Evolutionary conservation across 2,329 filamentous ascomycete genomes (phyloP).

Genomic region (Talaromyces sp.): DNA sequence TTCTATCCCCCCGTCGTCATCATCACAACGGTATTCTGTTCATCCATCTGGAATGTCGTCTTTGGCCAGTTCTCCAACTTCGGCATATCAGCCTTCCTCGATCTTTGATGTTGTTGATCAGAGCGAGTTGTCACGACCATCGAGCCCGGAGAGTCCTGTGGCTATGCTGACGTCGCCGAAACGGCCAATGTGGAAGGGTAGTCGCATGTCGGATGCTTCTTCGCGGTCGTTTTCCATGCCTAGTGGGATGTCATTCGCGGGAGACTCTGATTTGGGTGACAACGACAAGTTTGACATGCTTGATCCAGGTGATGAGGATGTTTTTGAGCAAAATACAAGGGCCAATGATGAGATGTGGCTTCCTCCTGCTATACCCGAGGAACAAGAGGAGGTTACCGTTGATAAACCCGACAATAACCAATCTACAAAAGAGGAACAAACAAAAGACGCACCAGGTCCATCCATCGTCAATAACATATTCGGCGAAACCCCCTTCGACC

Average conservation of each 20-base stretch:
- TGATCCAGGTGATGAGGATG: constrained; percentile 14
- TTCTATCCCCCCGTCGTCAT: constrained; percentile 47
- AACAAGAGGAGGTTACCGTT: constrained; percentile 29
- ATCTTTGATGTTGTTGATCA: constrained; percentile 71
- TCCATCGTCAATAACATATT: constrained; percentile 13
- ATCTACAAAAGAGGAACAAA: not conserved
- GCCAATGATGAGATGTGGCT: constrained; percentile 19
- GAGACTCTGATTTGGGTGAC: not conserved
- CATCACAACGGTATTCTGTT: constrained; percentile 28
- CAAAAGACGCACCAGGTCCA: constrained; percentile 17
- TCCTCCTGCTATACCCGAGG: constrained; percentile 36
- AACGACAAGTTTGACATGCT: constrained; percentile 16
- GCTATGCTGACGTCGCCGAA: constrained; percentile 56
- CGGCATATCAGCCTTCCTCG: constrained; percentile 64
- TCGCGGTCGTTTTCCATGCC: constrained; percentile 32
- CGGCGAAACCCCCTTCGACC: constrained; percentile 17
- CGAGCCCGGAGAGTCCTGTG: constrained; percentile 70
- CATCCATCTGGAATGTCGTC: constrained; percentile 57
- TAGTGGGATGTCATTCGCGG: not conserved
- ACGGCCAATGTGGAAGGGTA: constrained; percentile 54
- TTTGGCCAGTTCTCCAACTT: constrained; percentile 73
- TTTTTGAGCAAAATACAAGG: not conserved
- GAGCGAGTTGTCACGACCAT: constrained; percentile 66
- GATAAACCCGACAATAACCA: constrained; percentile 10
- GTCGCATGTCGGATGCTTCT: constrained; percentile 54